phyloP scores from a whole-genome alignment of 1,284 basidiomycete genomes.

The Laetiporus sulphureus region DNA sequence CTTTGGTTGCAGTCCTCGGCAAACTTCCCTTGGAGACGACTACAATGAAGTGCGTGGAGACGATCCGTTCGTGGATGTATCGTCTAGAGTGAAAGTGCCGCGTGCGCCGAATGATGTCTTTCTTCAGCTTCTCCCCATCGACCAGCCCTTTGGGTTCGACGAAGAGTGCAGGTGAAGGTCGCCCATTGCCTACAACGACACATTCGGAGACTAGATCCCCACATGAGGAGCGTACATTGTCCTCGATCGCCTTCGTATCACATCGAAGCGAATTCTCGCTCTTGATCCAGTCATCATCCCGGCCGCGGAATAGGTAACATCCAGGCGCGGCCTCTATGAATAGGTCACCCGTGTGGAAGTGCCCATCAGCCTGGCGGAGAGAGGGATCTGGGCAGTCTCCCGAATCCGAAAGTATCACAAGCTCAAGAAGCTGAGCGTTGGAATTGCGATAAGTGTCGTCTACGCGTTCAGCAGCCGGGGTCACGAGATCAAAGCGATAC shows the following conservation, averaged over 20 bases:
- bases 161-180: slow-evolving; percentile 61
- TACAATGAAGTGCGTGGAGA: slow-evolving; percentile 43
- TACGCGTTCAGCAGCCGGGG: slow-evolving; percentile 24
- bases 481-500: slow-evolving; percentile 54
- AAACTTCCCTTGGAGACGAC: slow-evolving; percentile 51
- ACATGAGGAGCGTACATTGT: slow-evolving; percentile 54
- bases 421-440: slow-evolving; percentile 45
- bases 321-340: slow-evolving; percentile 54
- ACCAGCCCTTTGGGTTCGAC: slow-evolving; percentile 36
- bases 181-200: slow-evolving; percentile 58
- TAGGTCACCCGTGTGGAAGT: slow-evolving; percentile 72
- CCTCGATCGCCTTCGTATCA: slow-evolving; percentile 71
- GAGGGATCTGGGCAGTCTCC: slow-evolving; percentile 59
- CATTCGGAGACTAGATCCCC: slow-evolving; percentile 50
- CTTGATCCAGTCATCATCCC: slow-evolving; percentile 77
- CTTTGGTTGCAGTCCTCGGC: slow-evolving; percentile 65
- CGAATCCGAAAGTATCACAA: slow-evolving; percentile 57
- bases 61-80: slow-evolving; percentile 64
- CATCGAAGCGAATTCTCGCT: slow-evolving; percentile 66
- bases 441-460: slow-evolving; percentile 43
- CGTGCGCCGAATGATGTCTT: slow-evolving; percentile 58
- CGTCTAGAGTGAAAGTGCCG: slow-evolving; percentile 54
- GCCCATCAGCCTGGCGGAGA: slow-evolving; percentile 50
- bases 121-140: slow-evolving; percentile 41
- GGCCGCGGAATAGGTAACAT: slow-evolving; percentile 52